Evolutionary conservation across 2,329 filamentous ascomycete genomes (phyloP), one percentile per base, ranked within the genome.

Genomic region (Drechslerella stenobrocha): DNA sequence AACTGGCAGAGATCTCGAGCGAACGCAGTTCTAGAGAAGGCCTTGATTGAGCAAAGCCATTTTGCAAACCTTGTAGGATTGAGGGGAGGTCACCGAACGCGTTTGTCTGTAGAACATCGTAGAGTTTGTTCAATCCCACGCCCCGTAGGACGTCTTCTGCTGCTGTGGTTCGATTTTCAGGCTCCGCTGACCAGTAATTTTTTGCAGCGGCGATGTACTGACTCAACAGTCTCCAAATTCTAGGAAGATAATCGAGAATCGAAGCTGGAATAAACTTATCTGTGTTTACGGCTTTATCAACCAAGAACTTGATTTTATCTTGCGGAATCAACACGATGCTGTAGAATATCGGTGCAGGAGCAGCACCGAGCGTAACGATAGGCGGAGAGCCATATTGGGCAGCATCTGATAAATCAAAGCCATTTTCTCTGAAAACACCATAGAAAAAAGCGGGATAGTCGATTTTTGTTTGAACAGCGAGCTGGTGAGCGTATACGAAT

Each of bases 31-130:
- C n/a, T n/a, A 45, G 22, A 3, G 44, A 47, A 23, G 44, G 23
- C 6, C 20, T 23, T 13, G 44, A 23, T 26, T 47, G 44, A 26
- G 22, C 6, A 11, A 47, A 47, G 2, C 22, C 44, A 47, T 26
- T 15, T 18, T 47, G 44, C 4, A 47, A 15, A 9, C 26, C 44
- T 47, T 47, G 23, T n/a, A 47, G 8, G 9, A 47, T 18, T 3
- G 44, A 47, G 18, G 44, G 44, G 4, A 47, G 26, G 26, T 47
- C 44, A 18, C 44, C 44, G n/a, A 47, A 47, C 2, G 44, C 24
- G 9, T 15, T 47, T 13, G 22, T 47, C 9, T 47, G 4, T 8
- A 47, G 20, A 26, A 47, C 22, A 3, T 47, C 18, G 22, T 26
- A 47, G 2, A 47, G 26, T 18, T 30, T 47, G 15, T 47, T 23